Evolutionary conservation across 106 monocot genomes (phyloP), one percentile per base, ranked within the genome.

Genomic region (Acorus calamus): DNA sequence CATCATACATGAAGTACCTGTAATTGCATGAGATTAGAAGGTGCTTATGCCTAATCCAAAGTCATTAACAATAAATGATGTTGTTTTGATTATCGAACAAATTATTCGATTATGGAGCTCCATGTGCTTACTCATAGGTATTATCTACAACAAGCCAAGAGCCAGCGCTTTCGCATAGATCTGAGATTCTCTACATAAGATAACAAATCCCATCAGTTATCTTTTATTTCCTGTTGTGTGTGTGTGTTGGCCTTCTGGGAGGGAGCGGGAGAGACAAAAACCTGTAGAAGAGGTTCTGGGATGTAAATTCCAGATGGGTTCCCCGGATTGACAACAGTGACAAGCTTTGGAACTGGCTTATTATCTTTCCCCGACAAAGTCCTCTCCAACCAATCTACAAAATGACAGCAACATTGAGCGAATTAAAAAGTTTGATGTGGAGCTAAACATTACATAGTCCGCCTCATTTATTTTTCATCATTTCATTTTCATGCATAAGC

Each of bases 1-100:
- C 98, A 62, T 98, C 98, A 69, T 92, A 98, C 92, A 98, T 98
- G 53, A 98, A 98, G 58, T 92, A 98, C 70, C 98, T 98, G 72
- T 47, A 73, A 67, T 28, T 28, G 28, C 28, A 28, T 28, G 28
- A 1, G 28, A 28, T 28, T 28, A 28, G 28, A 28, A 1, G 1
- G 28, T 28, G 28, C 28, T 28, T 28, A 28, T 28, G 28, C 28
- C 28, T 28, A 28, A 28, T 28, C 28, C 28, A 28, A 28, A 28
- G 28, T 0, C 28, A 28, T 28, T 28, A 28, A 28, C 28, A 28
- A 28, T n/a, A 28, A 1, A 28, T 28, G 28, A 28, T 28, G 28
- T 28, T 28, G 28, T 28, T 28, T 28, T 28, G 28, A 28, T 28
- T 28, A 28, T 28, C 28, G 28, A 28, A 28, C 28, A 28, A 28